These are phyloP conservation scores for Diaporthe ampelina DNA, from an alignment of 2,329 filamentous ascomycete species.

Conservation along the genomic window DNA sequence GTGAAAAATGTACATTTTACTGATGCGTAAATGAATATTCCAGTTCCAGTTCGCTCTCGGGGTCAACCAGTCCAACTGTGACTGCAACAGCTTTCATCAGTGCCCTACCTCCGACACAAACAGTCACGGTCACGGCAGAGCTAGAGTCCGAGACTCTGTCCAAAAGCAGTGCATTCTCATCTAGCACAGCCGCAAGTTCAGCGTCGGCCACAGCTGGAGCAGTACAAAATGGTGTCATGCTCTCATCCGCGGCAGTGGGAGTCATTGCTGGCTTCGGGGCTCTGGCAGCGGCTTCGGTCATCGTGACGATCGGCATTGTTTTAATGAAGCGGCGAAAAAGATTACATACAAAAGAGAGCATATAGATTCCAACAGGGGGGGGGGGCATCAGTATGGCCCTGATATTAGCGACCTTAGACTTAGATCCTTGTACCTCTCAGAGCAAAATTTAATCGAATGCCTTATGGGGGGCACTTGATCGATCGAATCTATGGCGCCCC, in stretches of 20 bases:
- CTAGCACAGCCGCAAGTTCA: not conserved
- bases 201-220: not conserved
- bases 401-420: not conserved
- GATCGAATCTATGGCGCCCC: too few species aligned
- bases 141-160: slow-evolving; percentile 1
- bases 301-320: not conserved
- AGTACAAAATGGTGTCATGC: not conserved
- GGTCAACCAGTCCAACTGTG: not conserved
- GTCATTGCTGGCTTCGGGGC: slow-evolving; percentile 7
- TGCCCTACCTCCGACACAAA: slow-evolving; percentile 1
- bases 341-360: not conserved
- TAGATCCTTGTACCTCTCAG: not conserved
- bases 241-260: slow-evolving; percentile 13
- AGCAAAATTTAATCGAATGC: too few species aligned
- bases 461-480: rapidly evolving
- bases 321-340: not conserved
- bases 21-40: not conserved
- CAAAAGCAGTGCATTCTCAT: not conserved
- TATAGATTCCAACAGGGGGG: not conserved
- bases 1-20: too few species aligned
- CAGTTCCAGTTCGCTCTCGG: slow-evolving; percentile 1
- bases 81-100: slow-evolving; percentile 13
- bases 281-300: slow-evolving; percentile 3
- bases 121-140: slow-evolving; percentile 9
- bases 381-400: not conserved